Evolutionary conservation across 2,329 filamentous ascomycete species (phyloP).

Genomic region (Trichoderma oligosporum): DNA sequence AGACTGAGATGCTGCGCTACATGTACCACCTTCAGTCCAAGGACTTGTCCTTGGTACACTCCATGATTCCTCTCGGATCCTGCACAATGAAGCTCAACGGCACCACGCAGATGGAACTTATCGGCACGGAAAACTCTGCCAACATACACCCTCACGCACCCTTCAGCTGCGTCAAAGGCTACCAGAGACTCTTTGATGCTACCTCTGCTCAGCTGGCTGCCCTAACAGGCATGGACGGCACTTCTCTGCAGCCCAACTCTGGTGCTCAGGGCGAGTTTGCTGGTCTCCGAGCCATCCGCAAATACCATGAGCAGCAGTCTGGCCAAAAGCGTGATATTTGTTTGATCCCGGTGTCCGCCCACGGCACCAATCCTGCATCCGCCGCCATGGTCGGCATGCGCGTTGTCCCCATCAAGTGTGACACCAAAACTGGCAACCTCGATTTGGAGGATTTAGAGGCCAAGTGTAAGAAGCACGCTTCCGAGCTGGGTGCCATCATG

Average conservation of each 20-base stretch:
- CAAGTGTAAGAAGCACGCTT: slow-evolving; percentile 84
- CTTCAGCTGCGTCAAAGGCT: slow-evolving; percentile 60
- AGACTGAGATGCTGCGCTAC: slow-evolving; percentile 90
- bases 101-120: slow-evolving; percentile 85
- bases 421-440: slow-evolving; percentile 80
- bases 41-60: slow-evolving; percentile 89
- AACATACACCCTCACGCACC: slow-evolving; percentile 80
- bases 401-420: slow-evolving; percentile 88
- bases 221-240: slow-evolving; percentile 86
- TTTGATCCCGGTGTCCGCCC: slow-evolving; percentile 89
- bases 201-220: slow-evolving; percentile 72
- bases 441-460: slow-evolving; percentile 80
- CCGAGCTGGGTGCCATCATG: slow-evolving; percentile 90
- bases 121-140: slow-evolving; percentile 72
- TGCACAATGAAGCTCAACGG: slow-evolving; percentile 99
- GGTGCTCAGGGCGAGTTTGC: slow-evolving; percentile 95
- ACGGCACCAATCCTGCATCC: slow-evolving; percentile 93
- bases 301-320: slow-evolving; percentile 68
- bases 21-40: slow-evolving; percentile 92
- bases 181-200: slow-evolving; percentile 64
- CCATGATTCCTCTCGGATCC: slow-evolving; percentile 94
- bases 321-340: slow-evolving; percentile 80
- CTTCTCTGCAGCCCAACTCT: slow-evolving; percentile 91
- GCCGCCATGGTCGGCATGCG: slow-evolving; percentile 96
- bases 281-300: slow-evolving; percentile 81